phyloP scores from a whole-genome alignment of 306 rosid genomes.

The Astragalus glycyphyllos region DNA sequence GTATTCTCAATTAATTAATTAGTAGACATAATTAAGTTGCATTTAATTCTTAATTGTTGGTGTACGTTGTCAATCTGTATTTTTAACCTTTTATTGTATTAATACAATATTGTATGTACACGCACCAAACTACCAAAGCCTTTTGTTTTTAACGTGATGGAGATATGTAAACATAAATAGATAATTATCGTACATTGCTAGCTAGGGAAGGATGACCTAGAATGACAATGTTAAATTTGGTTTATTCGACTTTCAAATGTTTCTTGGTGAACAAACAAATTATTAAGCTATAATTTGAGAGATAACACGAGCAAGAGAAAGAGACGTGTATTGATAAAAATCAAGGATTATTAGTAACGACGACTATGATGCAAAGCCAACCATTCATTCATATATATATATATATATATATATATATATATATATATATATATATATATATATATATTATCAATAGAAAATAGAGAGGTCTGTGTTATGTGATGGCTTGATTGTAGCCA shows the following conservation, averaged over 20 bases:
- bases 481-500: slow-evolving; percentile 26
- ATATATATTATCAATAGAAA: slow-evolving; percentile 15
- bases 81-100: slow-evolving; percentile 4
- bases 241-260: slow-evolving; percentile 31
- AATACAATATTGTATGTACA: no score
- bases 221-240: slow-evolving; percentile 6
- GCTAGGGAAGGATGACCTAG: neutral
- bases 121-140: neutral
- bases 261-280: slow-evolving; percentile 47
- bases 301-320: slow-evolving; percentile 46
- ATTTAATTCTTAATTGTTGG: slow-evolving; percentile 19
- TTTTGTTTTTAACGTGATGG: slow-evolving; percentile 19
- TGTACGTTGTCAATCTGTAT: slow-evolving; percentile 6
- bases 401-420: no score
- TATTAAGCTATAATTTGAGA: slow-evolving; percentile 30
- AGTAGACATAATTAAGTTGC: slow-evolving; percentile 12
- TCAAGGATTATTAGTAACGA: slow-evolving; percentile 43
- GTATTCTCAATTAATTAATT: neutral
- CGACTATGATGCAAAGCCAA: slow-evolving; percentile 58
- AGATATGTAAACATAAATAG: neutral
- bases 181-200: neutral
- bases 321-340: slow-evolving; percentile 46
- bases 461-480: neutral
- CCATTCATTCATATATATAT: slow-evolving; percentile 22
- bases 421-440: no score